These are phyloP conservation scores for Filobasidium uniguttulatum DNA, from an alignment of 1,284 basidiomycete genomes.

Conservation along the genomic window DNA sequence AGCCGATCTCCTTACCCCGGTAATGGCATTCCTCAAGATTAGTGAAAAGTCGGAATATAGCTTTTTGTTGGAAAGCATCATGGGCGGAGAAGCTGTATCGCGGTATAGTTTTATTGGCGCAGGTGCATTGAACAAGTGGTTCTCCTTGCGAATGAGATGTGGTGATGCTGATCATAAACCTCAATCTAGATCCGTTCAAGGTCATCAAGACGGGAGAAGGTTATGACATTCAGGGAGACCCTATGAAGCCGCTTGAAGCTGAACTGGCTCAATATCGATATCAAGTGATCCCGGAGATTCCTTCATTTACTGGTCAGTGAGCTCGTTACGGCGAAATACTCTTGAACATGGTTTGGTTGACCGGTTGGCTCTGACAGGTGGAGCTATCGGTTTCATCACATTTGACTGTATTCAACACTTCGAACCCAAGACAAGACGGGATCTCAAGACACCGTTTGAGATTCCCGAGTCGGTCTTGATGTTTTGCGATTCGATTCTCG, in stretches of 20 bases:
- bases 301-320: constrained; percentile 63
- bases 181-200: constrained; percentile 67
- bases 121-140: constrained; percentile 44
- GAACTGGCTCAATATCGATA: constrained; percentile 80
- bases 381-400: constrained; percentile 92
- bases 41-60: constrained; percentile 83
- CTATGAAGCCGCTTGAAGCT: constrained; percentile 67
- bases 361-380: constrained; percentile 43
- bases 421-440: constrained; percentile 70
- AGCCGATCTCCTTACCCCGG: constrained; percentile 91
- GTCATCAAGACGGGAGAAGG: constrained; percentile 76
- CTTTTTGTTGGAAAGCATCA: constrained; percentile 83
- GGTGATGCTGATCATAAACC: background rate
- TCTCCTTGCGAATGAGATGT: background rate
- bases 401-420: constrained; percentile 96
- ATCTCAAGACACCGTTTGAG: constrained; percentile 56
- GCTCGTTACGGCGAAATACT: background rate
- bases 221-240: constrained; percentile 74
- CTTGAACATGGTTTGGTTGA: background rate
- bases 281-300: constrained; percentile 75
- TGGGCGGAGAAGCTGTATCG: constrained; percentile 78
- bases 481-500: constrained; percentile 84
- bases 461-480: constrained; percentile 96
- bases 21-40: constrained; percentile 88
- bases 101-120: constrained; percentile 94